Evolutionary conservation across 1,284 basidiomycete genomes (phyloP).

Genomic region (Leccinum proliferum): DNA sequence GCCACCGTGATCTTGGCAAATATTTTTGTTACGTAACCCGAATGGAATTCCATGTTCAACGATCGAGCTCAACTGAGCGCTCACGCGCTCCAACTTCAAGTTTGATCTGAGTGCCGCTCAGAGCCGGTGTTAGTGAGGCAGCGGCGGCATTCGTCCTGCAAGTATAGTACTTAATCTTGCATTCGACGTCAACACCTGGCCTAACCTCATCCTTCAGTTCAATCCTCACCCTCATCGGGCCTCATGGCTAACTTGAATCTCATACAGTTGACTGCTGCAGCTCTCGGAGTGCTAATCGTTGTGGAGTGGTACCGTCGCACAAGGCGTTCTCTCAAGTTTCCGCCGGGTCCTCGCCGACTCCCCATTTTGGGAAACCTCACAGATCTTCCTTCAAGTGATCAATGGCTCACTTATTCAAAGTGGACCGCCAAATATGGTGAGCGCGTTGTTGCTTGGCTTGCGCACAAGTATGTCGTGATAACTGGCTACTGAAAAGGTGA

Average conservation of each 20-base stretch:
- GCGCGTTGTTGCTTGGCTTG: not conserved
- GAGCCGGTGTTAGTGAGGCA: not conserved
- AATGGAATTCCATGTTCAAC: too few relatives aligned
- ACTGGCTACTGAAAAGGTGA: not conserved
- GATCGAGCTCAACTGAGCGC: too few relatives aligned
- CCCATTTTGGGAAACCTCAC: conserved; percentile 3
- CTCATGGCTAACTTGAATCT: not conserved
- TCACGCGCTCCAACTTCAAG: not conserved
- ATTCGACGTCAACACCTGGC: not conserved
- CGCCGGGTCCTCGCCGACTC: conserved; percentile 4
- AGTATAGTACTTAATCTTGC: not conserved
- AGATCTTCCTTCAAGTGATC: conserved; percentile 2
- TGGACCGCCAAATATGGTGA: conserved; percentile 5
- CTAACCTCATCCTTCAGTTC: not conserved
- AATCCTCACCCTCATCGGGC: not conserved
- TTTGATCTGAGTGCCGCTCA: not conserved
- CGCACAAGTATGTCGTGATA: not conserved
- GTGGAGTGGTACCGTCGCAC: conserved; percentile 4
- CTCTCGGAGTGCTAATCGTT: not conserved
- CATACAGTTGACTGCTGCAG: not conserved
- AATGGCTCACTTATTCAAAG: conserved; percentile 6
- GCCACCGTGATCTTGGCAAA: not conserved
- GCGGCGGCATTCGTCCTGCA: too few relatives aligned
- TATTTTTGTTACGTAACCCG: not conserved
- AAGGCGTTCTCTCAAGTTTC: conserved; percentile 3